Base-by-base conservation (phyloP, 106 monocot species). In the Allium cepa region DNA sequence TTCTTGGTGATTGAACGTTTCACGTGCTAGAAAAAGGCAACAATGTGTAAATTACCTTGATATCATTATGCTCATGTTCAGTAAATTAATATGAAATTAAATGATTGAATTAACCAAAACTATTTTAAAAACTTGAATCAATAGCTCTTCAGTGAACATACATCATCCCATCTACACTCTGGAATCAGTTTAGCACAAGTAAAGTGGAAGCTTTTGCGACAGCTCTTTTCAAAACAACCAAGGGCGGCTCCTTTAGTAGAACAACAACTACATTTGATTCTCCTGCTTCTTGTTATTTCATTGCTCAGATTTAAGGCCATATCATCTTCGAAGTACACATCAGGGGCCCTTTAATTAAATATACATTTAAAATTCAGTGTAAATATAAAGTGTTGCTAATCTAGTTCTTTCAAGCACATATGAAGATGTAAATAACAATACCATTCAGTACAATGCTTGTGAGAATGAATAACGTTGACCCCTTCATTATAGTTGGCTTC, bases 391-490 rank as follows among this genome's bases (percentile, higher is more conserved):
- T 59, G 9, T 17, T 59, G 7, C n/a, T 59, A 50, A 62, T 18
- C 67, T 28, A 36, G 36, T 36, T 36, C 5, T 36, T 36, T 36
- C 36, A 4, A 36, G 4, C 5, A 36, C 36, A 36, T 5, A 5
- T 36, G 22, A 36, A 36, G 3, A 36, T 2, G 56, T 8, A 66
- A 76, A 57, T 8, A 15, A 61, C 16, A 26, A 4, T 8, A 99
- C 97, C 97, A 99, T 83, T 99, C 97, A 53, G 86, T 79, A 77
- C 97, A 99, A 65, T 83, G 68, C 68, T 77, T 93, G 71, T 99
- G 97, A 58, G 87, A 77, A 61, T 93, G 87, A 63, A 93, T 79
- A 8, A 93, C 59, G 75, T 78, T 85, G 18, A 49, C 58, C 7
- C 83, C 87, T 71, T 74, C 84, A 75, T 79, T 87, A 69, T 76